Evolutionary conservation across 257 asterid species (phyloP), one percentile per base, ranked within the genome.

Genomic region (Verbena officinalis): DNA sequence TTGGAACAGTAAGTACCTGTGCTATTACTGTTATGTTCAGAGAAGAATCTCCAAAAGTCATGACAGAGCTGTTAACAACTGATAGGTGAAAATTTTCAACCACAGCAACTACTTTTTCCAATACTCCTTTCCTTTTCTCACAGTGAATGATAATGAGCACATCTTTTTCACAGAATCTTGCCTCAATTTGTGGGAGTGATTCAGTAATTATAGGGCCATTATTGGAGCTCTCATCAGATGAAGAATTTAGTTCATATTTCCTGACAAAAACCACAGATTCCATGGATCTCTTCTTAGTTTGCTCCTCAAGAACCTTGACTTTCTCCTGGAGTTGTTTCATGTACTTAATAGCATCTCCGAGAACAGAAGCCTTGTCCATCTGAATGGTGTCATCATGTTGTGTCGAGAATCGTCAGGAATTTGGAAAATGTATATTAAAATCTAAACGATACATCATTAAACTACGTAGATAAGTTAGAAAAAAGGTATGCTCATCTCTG

Each of bases 281-380:
- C 49, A 56, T 53, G 9, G 83, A 20, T 19, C 60, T 72, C 66
- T 73, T 79, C 70, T 67, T 86, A 1, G 76, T 59, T 69, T 86
- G 78, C 24, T 82, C 88, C 73, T 86, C 94, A 30, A 86, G 94
- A 44, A 31, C 55, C 78, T 75, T 77, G 42, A 77, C 83, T 68
- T 58, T 80, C 21, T 83, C 87, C 66, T 86, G 88, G 20, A 86
- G 94, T 43, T 83, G 81, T 69, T 86, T 86, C 73, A 83, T 64
- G 84, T 86, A 73, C 80, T 81, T 79, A 9, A 81, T 82, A 0
- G 94, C 84, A 55, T 81, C 90, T 60, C 86, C 94, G 56, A 86
- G 94, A 71, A 86, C 79, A 9, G 90, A 77, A 44, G 88, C 90
- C 79, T 83, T 86, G 71, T 86, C 94, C 86, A 81, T 78, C 87